These are phyloP conservation scores for Vigna mungo DNA, from an alignment of 306 rosid genomes.

Conservation along the genomic window DNA sequence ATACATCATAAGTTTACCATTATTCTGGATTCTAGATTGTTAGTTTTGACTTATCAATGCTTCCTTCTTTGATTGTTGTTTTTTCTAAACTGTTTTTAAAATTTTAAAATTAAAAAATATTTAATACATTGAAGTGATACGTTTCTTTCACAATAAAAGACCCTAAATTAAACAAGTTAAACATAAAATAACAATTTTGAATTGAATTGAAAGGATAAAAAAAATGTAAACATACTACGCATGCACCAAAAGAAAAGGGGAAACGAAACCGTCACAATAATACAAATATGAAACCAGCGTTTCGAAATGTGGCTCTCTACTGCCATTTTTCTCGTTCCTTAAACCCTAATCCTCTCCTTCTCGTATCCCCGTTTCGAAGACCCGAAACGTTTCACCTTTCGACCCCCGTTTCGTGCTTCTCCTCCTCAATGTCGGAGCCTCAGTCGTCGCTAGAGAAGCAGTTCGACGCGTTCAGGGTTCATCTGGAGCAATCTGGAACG, in stretches of 20 bases:
- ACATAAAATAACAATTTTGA: no score
- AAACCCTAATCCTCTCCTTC: constrained; percentile 56
- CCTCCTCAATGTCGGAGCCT: constrained; percentile 57
- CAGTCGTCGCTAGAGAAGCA: constrained; percentile 71
- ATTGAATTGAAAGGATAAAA: no score
- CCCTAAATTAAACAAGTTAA: no score
- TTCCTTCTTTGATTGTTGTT: no score
- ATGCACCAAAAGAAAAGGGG: not conserved
- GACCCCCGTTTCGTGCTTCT: constrained; percentile 40
- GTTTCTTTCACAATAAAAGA: no score
- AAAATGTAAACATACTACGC: no score
- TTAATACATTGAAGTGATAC: no score
- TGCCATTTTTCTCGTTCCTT: constrained; percentile 53
- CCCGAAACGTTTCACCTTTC: constrained; percentile 40
- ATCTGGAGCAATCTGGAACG: constrained; percentile 74
- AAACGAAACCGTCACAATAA: not conserved
- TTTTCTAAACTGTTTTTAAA: no score
- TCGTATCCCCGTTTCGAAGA: constrained; percentile 24
- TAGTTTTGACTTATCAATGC: no score
- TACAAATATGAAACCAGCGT: constrained; percentile 59
- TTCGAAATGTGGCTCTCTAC: constrained; percentile 66
- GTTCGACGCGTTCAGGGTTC: constrained; percentile 71
- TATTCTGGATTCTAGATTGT: no score
- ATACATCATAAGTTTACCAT: no score
- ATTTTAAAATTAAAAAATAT: no score